Percentiles rank a stretch among this genome's conserved stretches.
Evolutionary conservation across 352 stramenopile genomes (phyloP).

Genomic region (Phytophthora sansomeana): DNA sequence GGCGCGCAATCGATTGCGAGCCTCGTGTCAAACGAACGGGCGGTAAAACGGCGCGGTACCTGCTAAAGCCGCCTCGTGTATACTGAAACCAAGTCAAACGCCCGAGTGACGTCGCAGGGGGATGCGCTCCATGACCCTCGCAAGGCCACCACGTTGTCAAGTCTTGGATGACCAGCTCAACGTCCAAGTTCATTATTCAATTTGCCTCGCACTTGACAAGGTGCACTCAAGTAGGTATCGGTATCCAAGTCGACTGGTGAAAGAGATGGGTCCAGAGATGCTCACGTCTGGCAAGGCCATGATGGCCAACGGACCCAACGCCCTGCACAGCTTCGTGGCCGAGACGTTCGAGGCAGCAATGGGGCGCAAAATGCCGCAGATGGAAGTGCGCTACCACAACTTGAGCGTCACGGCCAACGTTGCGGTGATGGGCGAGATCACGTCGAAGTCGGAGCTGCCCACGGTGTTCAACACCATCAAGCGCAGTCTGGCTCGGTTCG

Average conservation of each 20-base stretch:
- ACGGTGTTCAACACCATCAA: too few relatives aligned
- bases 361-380: too few relatives aligned
- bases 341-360: too few relatives aligned
- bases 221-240: neutral
- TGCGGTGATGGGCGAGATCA: too few relatives aligned
- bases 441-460: too few relatives aligned
- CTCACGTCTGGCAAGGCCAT: too few relatives aligned
- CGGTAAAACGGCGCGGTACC: neutral
- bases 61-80: neutral
- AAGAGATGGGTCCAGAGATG: neutral
- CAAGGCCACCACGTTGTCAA: neutral
- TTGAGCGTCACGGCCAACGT: too few relatives aligned
- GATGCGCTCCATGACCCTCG: too few relatives aligned
- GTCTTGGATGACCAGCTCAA: neutral
- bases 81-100: conserved; percentile 3
- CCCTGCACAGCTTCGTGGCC: too few relatives aligned
- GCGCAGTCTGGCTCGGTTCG: too few relatives aligned
- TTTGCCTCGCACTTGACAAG: neutral
- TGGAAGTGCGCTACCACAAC: too few relatives aligned
- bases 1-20: conserved; percentile 6
- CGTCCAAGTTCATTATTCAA: neutral
- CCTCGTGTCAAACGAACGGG: neutral
- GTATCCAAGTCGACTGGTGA: neutral
- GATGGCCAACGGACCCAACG: too few relatives aligned
- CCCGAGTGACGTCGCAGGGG: neutral